phyloP scores from a whole-genome alignment of 2,329 filamentous ascomycete genomes.

The Neophaeococcomyces mojaviensis region DNA sequence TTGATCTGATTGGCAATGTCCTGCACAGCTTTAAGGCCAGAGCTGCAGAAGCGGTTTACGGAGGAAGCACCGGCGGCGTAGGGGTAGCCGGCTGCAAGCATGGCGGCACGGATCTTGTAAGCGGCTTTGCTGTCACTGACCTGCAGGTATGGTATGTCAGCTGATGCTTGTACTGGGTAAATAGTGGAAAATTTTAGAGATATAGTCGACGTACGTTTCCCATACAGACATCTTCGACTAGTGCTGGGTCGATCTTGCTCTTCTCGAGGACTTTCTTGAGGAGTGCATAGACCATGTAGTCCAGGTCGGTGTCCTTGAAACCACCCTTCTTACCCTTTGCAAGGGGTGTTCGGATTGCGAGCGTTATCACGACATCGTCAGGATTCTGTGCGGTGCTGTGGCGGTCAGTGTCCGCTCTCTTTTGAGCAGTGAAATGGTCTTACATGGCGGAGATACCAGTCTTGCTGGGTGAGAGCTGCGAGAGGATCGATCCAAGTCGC shows the following conservation, averaged over 20 bases:
- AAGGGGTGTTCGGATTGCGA: slow-evolving; percentile 81
- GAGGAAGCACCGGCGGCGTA: slow-evolving; percentile 76
- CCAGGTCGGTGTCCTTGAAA: slow-evolving; percentile 87
- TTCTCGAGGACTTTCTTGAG: slow-evolving; percentile 67
- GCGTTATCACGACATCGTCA: slow-evolving; percentile 93
- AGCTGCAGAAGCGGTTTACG: slow-evolving; percentile 95
- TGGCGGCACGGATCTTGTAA: slow-evolving; percentile 83
- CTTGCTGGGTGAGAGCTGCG: slow-evolving; percentile 70
- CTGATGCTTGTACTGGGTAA: background rate
- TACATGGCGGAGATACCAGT: slow-evolving; percentile 71
- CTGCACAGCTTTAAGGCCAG: slow-evolving; percentile 88
- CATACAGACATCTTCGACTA: slow-evolving; percentile 83
- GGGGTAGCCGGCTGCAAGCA: slow-evolving; percentile 86
- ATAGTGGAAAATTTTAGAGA: too few species aligned
- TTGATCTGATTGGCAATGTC: slow-evolving; percentile 87
- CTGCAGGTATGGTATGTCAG: slow-evolving; percentile 29
- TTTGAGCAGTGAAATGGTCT: slow-evolving; percentile 30
- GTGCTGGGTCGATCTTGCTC: slow-evolving; percentile 67
- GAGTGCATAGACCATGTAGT: slow-evolving; percentile 76
- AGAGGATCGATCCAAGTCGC: slow-evolving; percentile 78
- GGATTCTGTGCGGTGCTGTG: slow-evolving; percentile 79
- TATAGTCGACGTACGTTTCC: slow-evolving; percentile 76
- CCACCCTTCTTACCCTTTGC: slow-evolving; percentile 85
- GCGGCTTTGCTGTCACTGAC: slow-evolving; percentile 78
- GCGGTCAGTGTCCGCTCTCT: background rate